Conservation (phyloP, 2,329 filamentous ascomycete genomes). For the Atkinsonella hypoxylon region DNA sequence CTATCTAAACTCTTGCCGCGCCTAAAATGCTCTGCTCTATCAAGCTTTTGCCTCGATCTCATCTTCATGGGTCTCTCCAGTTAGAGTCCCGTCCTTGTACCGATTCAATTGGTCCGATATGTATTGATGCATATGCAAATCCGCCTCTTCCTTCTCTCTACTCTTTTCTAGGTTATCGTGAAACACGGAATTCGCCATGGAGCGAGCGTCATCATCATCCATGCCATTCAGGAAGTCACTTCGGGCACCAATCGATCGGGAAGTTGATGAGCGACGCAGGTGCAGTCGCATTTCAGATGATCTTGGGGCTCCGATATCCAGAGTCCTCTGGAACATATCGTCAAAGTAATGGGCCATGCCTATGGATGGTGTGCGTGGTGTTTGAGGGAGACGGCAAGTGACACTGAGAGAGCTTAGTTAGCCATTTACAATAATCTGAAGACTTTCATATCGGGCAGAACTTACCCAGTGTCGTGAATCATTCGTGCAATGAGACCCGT, state of each 20-base stretch:
- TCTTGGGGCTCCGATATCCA: constrained; percentile 24
- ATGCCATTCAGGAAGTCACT: constrained; percentile 57
- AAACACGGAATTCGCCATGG: constrained; percentile 20
- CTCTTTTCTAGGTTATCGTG: constrained; percentile 30
- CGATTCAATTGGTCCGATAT: constrained; percentile 69
- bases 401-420: constrained; percentile 38
- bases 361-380: constrained; percentile 72
- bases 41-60: constrained; percentile 34
- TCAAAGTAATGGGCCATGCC: constrained; percentile 93
- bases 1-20: not conserved
- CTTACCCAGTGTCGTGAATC: constrained; percentile 95
- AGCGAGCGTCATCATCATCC: constrained; percentile 28
- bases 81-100: constrained; percentile 33
- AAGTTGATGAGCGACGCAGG: constrained; percentile 68
- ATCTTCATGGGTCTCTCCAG: constrained; percentile 24
- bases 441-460: constrained; percentile 6
- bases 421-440: not conserved
- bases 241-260: constrained; percentile 69
- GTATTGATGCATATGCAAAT: constrained; percentile 67
- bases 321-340: constrained; percentile 55
- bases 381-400: constrained; percentile 84
- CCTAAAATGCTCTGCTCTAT: not conserved
- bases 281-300: constrained; percentile 30
- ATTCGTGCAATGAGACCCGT: constrained; percentile 90
- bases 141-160: constrained; percentile 40